These are phyloP conservation scores for Zymoseptoria passerinii DNA, from an alignment of 2,329 filamentous ascomycete species.

Conservation along the genomic window DNA sequence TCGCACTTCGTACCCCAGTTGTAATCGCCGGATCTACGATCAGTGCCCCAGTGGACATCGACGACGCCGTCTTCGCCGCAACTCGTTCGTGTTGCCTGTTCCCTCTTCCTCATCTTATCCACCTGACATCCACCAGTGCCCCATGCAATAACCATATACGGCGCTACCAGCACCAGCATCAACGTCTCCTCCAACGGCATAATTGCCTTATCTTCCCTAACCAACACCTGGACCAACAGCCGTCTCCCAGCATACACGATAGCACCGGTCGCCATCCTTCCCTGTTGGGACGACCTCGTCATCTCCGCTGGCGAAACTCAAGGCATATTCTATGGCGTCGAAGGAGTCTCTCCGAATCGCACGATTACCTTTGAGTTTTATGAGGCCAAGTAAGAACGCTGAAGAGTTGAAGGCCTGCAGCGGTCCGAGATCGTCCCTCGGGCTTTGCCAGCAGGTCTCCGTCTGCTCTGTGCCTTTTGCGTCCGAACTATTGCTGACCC, in stretches of 20 bases:
- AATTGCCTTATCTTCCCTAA: background rate
- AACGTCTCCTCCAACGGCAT: constrained; percentile 1
- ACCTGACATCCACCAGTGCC: background rate
- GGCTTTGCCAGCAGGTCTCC: too few relatives aligned
- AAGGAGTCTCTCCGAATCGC: constrained; percentile 4
- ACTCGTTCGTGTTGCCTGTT: background rate
- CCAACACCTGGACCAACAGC: background rate
- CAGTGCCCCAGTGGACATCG: background rate
- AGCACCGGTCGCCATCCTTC: constrained; percentile 6
- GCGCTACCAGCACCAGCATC: background rate
- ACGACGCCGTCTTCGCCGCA: constrained; percentile 2
- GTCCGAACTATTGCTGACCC: too few relatives aligned
- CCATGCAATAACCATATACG: background rate
- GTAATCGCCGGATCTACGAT: constrained; percentile 2
- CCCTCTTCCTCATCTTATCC: background rate
- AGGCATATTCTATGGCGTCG: constrained; percentile 19
- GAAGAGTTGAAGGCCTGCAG: background rate
- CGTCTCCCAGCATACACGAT: constrained; percentile 3
- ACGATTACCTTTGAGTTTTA: constrained; percentile 16
- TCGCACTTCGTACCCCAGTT: constrained; percentile 5
- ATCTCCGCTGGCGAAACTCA: constrained; percentile 12
- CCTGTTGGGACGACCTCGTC: constrained; percentile 18
- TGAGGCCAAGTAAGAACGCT: background rate
- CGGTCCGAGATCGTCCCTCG: background rate
- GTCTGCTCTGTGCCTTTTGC: too few relatives aligned